Evolutionary conservation across 352 stramenopile species (phyloP).

Genomic region (Aphanomyces euteiches): DNA sequence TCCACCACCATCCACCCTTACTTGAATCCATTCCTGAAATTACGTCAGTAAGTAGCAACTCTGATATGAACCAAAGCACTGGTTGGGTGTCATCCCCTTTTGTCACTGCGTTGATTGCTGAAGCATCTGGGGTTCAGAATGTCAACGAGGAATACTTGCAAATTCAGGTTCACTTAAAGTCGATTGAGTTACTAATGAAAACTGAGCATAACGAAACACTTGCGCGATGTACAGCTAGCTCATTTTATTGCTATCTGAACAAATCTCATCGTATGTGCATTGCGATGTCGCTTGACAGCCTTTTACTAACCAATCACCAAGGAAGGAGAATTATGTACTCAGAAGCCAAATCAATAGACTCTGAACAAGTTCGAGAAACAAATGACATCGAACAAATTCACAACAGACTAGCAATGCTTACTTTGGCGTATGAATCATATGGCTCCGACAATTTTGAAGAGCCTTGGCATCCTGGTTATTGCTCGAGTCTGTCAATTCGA

Average conservation of each 20-base stretch:
- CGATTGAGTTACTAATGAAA: background rate
- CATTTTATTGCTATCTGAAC: background rate
- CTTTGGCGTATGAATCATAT: slow-evolving; percentile 69
- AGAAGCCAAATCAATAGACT: background rate
- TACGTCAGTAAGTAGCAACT: background rate
- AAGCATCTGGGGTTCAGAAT: background rate
- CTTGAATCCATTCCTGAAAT: background rate
- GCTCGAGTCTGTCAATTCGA: slow-evolving; percentile 64
- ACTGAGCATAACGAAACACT: slow-evolving; percentile 3
- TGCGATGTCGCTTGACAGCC: slow-evolving; percentile 7
- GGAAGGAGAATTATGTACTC: background rate
- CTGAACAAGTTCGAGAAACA: background rate
- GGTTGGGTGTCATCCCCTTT: background rate
- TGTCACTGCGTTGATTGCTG: slow-evolving; percentile 1
- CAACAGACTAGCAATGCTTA: slow-evolving; percentile 57
- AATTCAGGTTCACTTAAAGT: slow-evolving; percentile 25
- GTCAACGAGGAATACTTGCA: slow-evolving; percentile 15
- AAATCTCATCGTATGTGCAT: background rate
- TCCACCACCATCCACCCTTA: background rate
- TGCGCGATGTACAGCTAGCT: background rate
- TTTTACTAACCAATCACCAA: background rate
- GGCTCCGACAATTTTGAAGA: slow-evolving; percentile 74
- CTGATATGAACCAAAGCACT: background rate
- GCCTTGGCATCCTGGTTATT: slow-evolving; percentile 76
- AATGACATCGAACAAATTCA: background rate